Percentiles rank a stretch among this genome's conserved stretches.
phyloP scores from a whole-genome alignment of 2,329 filamentous ascomycete species.

The Monilinia vaccinii-corymbosi region DNA sequence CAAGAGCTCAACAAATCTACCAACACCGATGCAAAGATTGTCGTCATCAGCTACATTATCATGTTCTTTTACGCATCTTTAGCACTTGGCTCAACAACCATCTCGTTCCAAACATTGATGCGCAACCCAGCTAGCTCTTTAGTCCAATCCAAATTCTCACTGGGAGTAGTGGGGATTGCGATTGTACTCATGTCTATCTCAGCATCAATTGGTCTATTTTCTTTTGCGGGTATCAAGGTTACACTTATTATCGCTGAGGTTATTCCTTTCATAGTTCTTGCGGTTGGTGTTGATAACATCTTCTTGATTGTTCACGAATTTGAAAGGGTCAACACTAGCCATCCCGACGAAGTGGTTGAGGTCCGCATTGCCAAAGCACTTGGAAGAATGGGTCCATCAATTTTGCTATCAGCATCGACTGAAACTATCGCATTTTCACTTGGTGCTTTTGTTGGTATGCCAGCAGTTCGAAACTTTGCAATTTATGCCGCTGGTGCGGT shows the following conservation, averaged over 20 bases:
- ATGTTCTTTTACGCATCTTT: conserved; percentile 98
- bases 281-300: conserved; percentile 97
- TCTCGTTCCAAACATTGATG: conserved; percentile 68
- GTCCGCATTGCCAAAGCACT: conserved; percentile 78
- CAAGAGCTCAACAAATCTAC: conserved; percentile 96
- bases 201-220: conserved; percentile 90
- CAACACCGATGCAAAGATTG: conserved; percentile 95
- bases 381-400: conserved; percentile 95
- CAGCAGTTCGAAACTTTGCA: conserved; percentile 93
- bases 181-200: conserved; percentile 98
- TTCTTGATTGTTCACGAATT: conserved; percentile 98
- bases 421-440: conserved; percentile 91
- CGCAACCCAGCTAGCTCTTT: conserved; percentile 75
- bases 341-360: conserved; percentile 81
- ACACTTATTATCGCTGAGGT: conserved; percentile 98
- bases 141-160: conserved; percentile 92
- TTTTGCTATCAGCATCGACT: conserved; percentile 86
- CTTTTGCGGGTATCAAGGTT: conserved; percentile 82
- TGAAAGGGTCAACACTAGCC: conserved; percentile 84
- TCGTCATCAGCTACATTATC: conserved; percentile 92
- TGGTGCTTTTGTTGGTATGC: conserved; percentile 93
- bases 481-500: conserved; percentile 94
- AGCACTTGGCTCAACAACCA: conserved; percentile 78
- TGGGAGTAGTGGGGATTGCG: conserved; percentile 87
- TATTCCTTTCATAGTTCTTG: conserved; percentile 92